Evolutionary conservation across 331 rosid genomes (phyloP).

Genomic region (Telfairia occidentalis): DNA sequence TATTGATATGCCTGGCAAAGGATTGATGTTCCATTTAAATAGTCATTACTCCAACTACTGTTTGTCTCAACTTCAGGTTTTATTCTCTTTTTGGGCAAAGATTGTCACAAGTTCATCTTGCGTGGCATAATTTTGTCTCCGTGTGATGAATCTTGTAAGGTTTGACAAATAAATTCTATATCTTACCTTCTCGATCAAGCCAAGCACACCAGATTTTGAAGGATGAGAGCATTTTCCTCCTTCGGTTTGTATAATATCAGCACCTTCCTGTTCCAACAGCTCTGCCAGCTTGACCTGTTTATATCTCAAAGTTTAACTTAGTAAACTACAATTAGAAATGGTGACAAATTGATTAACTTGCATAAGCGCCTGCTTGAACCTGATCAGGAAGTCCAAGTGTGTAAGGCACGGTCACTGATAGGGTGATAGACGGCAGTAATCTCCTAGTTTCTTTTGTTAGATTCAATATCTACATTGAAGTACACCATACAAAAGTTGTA

Average conservation of each 20-base stretch:
- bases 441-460: constrained; percentile 67
- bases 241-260: constrained; percentile 81
- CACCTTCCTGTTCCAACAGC: constrained; percentile 71
- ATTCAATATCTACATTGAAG: constrained; percentile 47
- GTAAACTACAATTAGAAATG: neutral
- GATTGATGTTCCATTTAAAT: neutral
- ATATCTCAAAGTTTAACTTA: neutral
- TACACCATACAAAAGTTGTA: neutral
- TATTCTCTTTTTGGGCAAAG: neutral
- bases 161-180: neutral
- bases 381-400: constrained; percentile 88
- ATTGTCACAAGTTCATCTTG: neutral
- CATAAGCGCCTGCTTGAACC: constrained; percentile 26
- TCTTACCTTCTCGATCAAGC: constrained; percentile 86
- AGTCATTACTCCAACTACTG: neutral
- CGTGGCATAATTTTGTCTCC: neutral
- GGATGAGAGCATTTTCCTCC: constrained; percentile 87
- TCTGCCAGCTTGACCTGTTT: constrained; percentile 87
- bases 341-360: neutral
- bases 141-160: neutral
- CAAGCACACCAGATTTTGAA: constrained; percentile 63
- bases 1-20: neutral
- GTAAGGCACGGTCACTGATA: constrained; percentile 93
- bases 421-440: constrained; percentile 54
- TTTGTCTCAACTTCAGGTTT: neutral